Conservation (phyloP, 1,139 yeast genomes). For the Trichomonascaceae sp. region DNA sequence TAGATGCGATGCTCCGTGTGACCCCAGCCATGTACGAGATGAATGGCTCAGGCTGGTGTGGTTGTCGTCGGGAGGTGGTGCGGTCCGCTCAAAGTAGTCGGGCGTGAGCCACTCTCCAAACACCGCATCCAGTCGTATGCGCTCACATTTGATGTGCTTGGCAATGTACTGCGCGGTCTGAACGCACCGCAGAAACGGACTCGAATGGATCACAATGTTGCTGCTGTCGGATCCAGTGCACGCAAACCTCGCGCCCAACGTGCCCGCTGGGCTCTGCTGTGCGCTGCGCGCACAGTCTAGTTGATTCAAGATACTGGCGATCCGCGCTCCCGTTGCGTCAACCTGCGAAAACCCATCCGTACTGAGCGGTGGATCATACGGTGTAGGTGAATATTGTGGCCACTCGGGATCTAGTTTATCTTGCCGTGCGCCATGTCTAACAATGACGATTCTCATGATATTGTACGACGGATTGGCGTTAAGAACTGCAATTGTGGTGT, state of each 20-base stretch:
- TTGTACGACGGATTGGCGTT: too few relatives aligned
- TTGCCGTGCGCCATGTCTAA: slow-evolving; percentile 25
- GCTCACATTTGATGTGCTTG: slow-evolving; percentile 6
- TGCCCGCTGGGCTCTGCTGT: slow-evolving; percentile 1
- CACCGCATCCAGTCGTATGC: slow-evolving; percentile 22
- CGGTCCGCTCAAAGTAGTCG: slow-evolving; percentile 23
- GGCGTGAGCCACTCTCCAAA: slow-evolving; percentile 31
- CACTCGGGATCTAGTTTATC: slow-evolving; percentile 22
- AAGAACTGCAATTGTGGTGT: too few relatives aligned
- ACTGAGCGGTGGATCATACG: slow-evolving; percentile 28
- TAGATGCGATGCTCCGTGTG: slow-evolving; percentile 4
- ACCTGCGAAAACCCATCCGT: slow-evolving; percentile 22
- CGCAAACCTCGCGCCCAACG: neutral
- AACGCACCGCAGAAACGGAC: slow-evolving; percentile 29
- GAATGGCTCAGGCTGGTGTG: slow-evolving; percentile 17
- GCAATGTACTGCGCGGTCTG: slow-evolving; percentile 25
- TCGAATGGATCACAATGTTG: slow-evolving; percentile 20
- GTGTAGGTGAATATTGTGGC: slow-evolving; percentile 22
- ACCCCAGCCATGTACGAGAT: slow-evolving; percentile 15
- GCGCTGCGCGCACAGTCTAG: too few relatives aligned
- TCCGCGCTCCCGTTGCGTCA: slow-evolving; percentile 8
- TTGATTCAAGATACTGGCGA: neutral
- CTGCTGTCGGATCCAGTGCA: neutral
- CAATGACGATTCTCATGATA: slow-evolving; percentile 17
- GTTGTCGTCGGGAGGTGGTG: slow-evolving; percentile 28